Evolutionary conservation across 768 basidiomycete species (phyloP).

Genomic region (Lactarius tabidus): DNA sequence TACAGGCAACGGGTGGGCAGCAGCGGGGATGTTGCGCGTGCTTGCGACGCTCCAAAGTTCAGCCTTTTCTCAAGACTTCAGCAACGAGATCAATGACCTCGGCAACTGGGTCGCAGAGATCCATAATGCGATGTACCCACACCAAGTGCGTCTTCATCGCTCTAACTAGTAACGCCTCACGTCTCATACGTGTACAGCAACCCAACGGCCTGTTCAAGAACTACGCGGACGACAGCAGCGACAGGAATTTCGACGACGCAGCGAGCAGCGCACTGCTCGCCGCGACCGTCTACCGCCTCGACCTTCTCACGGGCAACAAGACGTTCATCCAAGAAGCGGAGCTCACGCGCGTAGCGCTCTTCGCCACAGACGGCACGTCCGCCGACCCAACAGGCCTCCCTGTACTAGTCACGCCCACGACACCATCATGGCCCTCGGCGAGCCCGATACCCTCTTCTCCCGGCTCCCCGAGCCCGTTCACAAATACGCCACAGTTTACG

Average conservation of each 20-base stretch:
- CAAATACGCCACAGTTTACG: constrained; percentile 41
- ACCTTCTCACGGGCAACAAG: constrained; percentile 48
- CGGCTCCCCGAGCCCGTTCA: not conserved
- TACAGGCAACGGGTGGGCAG: constrained; percentile 84
- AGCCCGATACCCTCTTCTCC: not conserved
- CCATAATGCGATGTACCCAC: constrained; percentile 61
- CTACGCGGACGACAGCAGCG: constrained; percentile 55
- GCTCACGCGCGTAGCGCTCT: constrained; percentile 42
- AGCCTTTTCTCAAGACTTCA: constrained; percentile 45
- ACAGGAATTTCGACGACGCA: constrained; percentile 59
- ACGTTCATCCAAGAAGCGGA: constrained; percentile 57
- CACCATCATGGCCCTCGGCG: too few species aligned
- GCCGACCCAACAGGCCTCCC: constrained; percentile 10
- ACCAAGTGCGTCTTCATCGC: constrained; percentile 44
- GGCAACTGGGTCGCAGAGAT: constrained; percentile 67
- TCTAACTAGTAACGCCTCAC: not conserved
- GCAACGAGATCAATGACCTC: constrained; percentile 54
- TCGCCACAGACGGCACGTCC: constrained; percentile 20
- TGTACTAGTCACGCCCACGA: constrained; percentile 13
- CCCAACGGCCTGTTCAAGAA: constrained; percentile 57
- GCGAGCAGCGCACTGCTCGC: constrained; percentile 73
- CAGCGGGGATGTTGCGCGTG: constrained; percentile 82
- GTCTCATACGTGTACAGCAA: constrained; percentile 36
- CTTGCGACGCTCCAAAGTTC: constrained; percentile 68
- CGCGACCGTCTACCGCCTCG: constrained; percentile 68